These are phyloP conservation scores for Harringtonia lauricola DNA, from an alignment of 2,329 filamentous ascomycete genomes.

Conservation along the genomic window DNA sequence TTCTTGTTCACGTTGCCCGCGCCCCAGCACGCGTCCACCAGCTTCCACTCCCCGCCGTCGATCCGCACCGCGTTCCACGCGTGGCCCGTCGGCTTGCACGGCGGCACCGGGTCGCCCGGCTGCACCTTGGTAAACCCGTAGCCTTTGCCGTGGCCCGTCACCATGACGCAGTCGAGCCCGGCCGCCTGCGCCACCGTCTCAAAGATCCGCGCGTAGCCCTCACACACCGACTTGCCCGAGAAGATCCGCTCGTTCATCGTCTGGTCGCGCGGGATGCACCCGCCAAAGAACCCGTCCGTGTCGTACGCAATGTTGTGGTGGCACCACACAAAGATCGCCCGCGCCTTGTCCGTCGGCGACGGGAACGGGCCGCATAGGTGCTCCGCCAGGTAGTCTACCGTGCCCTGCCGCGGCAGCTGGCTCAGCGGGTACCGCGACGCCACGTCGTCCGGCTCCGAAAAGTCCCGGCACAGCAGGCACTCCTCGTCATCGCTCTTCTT, in stretches of 20 bases:
- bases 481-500: slow-evolving; percentile 14
- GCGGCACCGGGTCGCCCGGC: slow-evolving; percentile 55
- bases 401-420: slow-evolving; percentile 53
- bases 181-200: slow-evolving; percentile 66
- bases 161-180: slow-evolving; percentile 65
- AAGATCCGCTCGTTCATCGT: slow-evolving; percentile 64
- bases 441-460: slow-evolving; percentile 67
- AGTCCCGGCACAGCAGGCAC: slow-evolving; percentile 84
- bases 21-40: slow-evolving; percentile 89
- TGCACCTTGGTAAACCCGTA: slow-evolving; percentile 56
- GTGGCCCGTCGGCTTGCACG: slow-evolving; percentile 52
- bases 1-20: slow-evolving; percentile 56
- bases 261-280: slow-evolving; percentile 48
- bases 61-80: slow-evolving; percentile 92
- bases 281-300: slow-evolving; percentile 64
- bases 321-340: slow-evolving; percentile 88
- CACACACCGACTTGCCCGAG: slow-evolving; percentile 75
- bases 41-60: slow-evolving; percentile 80
- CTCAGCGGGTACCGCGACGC: slow-evolving; percentile 66
- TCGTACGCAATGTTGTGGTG: slow-evolving; percentile 92
- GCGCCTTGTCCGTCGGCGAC: slow-evolving; percentile 80
- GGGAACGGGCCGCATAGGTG: slow-evolving; percentile 70
- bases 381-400: slow-evolving; percentile 64
- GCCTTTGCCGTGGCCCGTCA: slow-evolving; percentile 78
- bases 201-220: slow-evolving; percentile 81